Base-by-base conservation (phyloP, 345 rosid genomes). In the Hevea brasiliensis region DNA sequence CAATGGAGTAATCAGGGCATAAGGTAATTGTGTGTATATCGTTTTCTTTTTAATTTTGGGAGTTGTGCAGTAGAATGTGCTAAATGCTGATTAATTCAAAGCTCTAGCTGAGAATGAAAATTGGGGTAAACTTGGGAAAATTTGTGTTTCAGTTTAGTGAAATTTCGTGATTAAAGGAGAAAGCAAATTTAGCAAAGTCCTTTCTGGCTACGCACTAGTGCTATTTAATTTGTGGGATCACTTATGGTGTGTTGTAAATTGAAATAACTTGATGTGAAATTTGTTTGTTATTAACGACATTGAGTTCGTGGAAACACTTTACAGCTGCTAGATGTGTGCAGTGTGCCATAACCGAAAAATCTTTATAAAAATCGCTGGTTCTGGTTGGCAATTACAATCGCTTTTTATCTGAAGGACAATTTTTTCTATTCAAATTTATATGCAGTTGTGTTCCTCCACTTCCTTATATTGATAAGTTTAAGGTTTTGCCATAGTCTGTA, bases 1-100 rank as follows among this genome's bases (percentile, higher is more conserved):
- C 99, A 91, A 84, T 94, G 97, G 98, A 88, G 87, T 83, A 94
- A 94, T 78, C 98, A 94, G 84, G 98, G 98, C 37, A 92, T 96
- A 67, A 91, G 97, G 99, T 96, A 87, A 48, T 37, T 14, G 53
- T 37, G 4, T 12, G 15, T 20, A 55, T 65, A 6, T 1, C 53
- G 8, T 74, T 35, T 4, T n/a, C 8, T 32, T 20, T 62, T 37
- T 63, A 29, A 12, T 29, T 18, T 26, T 29, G 24, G 26, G 21
- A 21, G 21, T 2, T 32, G 15, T 48, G 11, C n/a, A 32, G 23
- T 71, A 45, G 27, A 45, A 41, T 26, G 24, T 42, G 37, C 24
- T 29, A 21, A 32, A 29, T 67, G 41, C 44, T n/a, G 17, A 29
- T 70, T 29, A 20, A 7, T 35, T 15, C 35, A 14, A 47, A 54